Evolutionary conservation across 2,329 filamentous ascomycete genomes (phyloP).

Genomic region (Neurospora sp.): DNA sequence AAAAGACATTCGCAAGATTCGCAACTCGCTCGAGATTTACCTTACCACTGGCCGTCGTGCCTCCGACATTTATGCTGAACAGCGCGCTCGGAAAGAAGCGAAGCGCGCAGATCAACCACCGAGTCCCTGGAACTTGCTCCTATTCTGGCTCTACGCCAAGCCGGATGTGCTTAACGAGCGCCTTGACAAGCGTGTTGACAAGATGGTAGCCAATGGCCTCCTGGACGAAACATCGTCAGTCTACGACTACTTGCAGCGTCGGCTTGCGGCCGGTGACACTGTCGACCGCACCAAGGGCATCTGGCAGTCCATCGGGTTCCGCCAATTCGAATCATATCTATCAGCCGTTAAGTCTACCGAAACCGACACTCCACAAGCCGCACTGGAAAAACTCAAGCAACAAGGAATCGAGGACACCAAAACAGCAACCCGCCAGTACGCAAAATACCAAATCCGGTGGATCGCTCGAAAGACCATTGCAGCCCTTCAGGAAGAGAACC

Average conservation of each 20-base stretch:
- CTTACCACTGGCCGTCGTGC: slow-evolving; percentile 71
- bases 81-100: slow-evolving; percentile 33
- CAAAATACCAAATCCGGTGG: slow-evolving; percentile 76
- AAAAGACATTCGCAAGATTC: slow-evolving; percentile 82
- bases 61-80: slow-evolving; percentile 79
- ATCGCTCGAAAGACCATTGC: slow-evolving; percentile 74
- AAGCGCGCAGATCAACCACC: slow-evolving; percentile 13
- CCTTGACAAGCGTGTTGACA: slow-evolving; percentile 68
- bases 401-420: slow-evolving; percentile 66
- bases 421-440: slow-evolving; percentile 77
- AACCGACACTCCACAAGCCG: slow-evolving; percentile 32
- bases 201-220: slow-evolving; percentile 59
- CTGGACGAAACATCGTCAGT: slow-evolving; percentile 39
- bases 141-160: slow-evolving; percentile 83
- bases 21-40: slow-evolving; percentile 81
- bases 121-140: slow-evolving; percentile 45
- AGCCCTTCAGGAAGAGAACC: slow-evolving; percentile 47
- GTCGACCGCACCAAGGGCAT: slow-evolving; percentile 75
- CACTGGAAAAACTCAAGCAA: slow-evolving; percentile 35
- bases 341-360: slow-evolving; percentile 27
- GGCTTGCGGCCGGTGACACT: slow-evolving; percentile 32
- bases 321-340: slow-evolving; percentile 73
- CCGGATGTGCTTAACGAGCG: slow-evolving; percentile 57
- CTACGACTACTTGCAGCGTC: slow-evolving; percentile 27
- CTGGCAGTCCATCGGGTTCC: slow-evolving; percentile 95